These are phyloP conservation scores for Tulasnella sp. DNA, from an alignment of 768 basidiomycete species.

Conservation along the genomic window DNA sequence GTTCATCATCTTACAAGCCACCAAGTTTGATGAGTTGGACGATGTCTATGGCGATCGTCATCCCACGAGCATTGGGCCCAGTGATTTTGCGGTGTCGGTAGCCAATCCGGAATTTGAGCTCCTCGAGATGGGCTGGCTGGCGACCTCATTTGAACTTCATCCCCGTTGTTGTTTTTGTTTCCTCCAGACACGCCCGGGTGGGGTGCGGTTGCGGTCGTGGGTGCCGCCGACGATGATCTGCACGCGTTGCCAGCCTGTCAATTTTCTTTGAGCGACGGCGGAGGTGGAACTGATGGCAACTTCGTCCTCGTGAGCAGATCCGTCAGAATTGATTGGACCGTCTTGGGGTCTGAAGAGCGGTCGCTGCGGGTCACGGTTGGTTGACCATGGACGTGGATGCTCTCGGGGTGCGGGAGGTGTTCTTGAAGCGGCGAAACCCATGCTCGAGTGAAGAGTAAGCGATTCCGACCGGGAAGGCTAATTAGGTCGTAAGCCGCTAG, in stretches of 20 bases:
- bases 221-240: background rate
- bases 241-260: background rate
- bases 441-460: too few relatives aligned
- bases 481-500: too few relatives aligned
- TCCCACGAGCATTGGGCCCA: constrained; percentile 20
- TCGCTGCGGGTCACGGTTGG: constrained; percentile 21
- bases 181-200: background rate
- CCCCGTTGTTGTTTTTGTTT: background rate
- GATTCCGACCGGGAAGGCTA: too few relatives aligned
- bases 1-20: constrained; percentile 24
- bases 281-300: constrained; percentile 27
- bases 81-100: background rate
- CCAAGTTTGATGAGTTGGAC: constrained; percentile 27
- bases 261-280: background rate
- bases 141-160: background rate
- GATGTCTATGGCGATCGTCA: constrained; percentile 1
- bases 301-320: constrained; percentile 9
- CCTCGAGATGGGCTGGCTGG: constrained; percentile 3
- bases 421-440: too few relatives aligned
- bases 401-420: too few relatives aligned
- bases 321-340: constrained; percentile 28
- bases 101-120: background rate
- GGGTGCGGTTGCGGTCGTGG: background rate
- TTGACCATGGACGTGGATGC: background rate
- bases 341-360: constrained; percentile 26